These are phyloP conservation scores for Ogataea populi-albae DNA, from an alignment of 805 yeast species.

Conservation along the genomic window DNA sequence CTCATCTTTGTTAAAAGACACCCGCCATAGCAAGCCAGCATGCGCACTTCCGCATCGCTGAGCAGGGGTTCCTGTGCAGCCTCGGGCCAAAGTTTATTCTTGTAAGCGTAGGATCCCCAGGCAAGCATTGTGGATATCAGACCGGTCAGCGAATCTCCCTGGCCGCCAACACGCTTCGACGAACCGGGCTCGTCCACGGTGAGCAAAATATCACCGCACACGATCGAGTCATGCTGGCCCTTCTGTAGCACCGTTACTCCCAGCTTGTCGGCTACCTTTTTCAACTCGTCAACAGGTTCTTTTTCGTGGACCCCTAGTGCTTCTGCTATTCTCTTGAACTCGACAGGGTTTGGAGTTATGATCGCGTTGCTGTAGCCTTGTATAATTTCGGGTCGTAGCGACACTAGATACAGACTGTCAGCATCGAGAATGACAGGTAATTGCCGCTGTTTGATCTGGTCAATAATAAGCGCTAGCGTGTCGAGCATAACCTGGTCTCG, in stretches of 20 bases:
- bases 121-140: constrained; percentile 76
- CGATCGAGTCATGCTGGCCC: constrained; percentile 66
- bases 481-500: constrained; percentile 68
- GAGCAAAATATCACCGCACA: constrained; percentile 43
- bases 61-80: constrained; percentile 33
- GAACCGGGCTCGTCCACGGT: constrained; percentile 58
- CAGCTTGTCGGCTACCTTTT: constrained; percentile 44
- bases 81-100: constrained; percentile 55
- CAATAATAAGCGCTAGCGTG: constrained; percentile 55
- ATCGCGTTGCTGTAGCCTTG: constrained; percentile 58
- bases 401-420: constrained; percentile 73
- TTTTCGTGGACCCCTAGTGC: constrained; percentile 36
- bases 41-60: constrained; percentile 29
- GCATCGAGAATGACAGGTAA: constrained; percentile 87
- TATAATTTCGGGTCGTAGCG: constrained; percentile 53
- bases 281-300: constrained; percentile 21
- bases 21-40: constrained; percentile 71
- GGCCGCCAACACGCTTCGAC: constrained; percentile 86
- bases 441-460: constrained; percentile 50
- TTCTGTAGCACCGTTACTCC: constrained; percentile 68
- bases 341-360: constrained; percentile 87
- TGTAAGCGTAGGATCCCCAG: constrained; percentile 71
- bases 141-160: constrained; percentile 92
- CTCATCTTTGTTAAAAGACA: constrained; percentile 64
- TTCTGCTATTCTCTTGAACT: constrained; percentile 67